Conservation (phyloP, 2,329 filamentous ascomycete species). For the Dactylellina parvicollis region DNA sequence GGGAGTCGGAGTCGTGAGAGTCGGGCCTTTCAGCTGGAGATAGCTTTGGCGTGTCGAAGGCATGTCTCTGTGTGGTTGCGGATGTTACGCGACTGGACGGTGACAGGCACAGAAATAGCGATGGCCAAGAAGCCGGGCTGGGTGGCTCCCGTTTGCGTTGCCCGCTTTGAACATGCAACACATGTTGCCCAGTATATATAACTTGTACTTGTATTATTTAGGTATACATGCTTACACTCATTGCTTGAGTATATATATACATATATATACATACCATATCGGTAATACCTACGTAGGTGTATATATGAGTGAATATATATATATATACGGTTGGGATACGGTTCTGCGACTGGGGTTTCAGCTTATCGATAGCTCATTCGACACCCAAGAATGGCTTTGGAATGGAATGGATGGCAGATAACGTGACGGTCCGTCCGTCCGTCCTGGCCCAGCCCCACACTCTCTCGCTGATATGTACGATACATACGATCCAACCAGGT, state of each 20-base stretch:
- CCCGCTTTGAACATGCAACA: background rate
- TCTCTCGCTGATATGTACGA: no score
- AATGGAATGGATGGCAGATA: no score
- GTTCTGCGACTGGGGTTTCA: background rate
- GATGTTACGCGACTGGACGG: conserved; percentile 48
- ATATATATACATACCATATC: background rate
- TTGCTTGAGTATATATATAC: background rate
- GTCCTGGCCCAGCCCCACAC: no score
- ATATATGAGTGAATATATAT: no score
- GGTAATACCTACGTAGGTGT: background rate
- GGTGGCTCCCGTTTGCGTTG: background rate
- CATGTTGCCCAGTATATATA: background rate
- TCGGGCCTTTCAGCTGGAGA: conserved; percentile 11
- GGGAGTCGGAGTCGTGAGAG: background rate
- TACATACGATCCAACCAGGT: no score
- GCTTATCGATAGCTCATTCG: background rate
- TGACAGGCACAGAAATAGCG: background rate
- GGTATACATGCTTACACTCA: no score
- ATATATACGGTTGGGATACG: no score
- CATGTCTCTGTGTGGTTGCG: conserved; percentile 28
- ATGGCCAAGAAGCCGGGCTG: background rate
- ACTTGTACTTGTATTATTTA: no score
- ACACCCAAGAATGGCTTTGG: background rate
- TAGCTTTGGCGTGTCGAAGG: conserved; percentile 44
- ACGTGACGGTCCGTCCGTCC: no score